Conservation (phyloP, 1,284 basidiomycete species). For the Papiliotrema flavescens region DNA sequence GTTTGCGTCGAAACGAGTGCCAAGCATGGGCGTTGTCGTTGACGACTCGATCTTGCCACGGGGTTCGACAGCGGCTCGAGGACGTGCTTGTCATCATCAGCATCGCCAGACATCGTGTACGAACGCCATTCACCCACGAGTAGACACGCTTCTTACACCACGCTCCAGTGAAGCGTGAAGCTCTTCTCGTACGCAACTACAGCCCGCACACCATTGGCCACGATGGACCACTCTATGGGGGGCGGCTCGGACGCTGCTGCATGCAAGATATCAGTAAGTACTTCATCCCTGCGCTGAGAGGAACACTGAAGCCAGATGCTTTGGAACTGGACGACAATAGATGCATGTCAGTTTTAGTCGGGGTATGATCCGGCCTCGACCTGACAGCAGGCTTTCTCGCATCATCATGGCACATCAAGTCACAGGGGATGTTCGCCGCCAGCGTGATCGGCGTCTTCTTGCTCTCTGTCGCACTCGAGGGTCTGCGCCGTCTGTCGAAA, state of each 20-base stretch:
- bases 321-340: constrained; percentile 33
- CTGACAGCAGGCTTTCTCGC: constrained; percentile 22
- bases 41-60: too few relatives aligned
- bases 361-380: neutral
- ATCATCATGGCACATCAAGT: constrained; percentile 27
- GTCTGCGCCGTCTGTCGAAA: constrained; percentile 11
- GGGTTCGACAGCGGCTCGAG: too few relatives aligned
- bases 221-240: constrained; percentile 8
- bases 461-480: constrained; percentile 22
- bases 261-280: constrained; percentile 1
- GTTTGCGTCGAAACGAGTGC: neutral
- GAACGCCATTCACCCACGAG: too few relatives aligned
- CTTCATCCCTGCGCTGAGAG: neutral
- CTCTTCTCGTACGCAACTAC: too few relatives aligned
- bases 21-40: too few relatives aligned
- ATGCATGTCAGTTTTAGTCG: constrained; percentile 18
- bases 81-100: too few relatives aligned
- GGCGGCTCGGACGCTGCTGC: constrained; percentile 2
- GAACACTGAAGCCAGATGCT: constrained; percentile 21
- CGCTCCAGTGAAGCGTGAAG: too few relatives aligned
- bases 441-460: constrained; percentile 24
- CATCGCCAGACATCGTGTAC: too few relatives aligned
- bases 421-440: constrained; percentile 26
- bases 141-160: too few relatives aligned
- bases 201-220: neutral